These are phyloP conservation scores for Penicillium herquei DNA, from an alignment of 495 filamentous ascomycete species.

Conservation along the genomic window DNA sequence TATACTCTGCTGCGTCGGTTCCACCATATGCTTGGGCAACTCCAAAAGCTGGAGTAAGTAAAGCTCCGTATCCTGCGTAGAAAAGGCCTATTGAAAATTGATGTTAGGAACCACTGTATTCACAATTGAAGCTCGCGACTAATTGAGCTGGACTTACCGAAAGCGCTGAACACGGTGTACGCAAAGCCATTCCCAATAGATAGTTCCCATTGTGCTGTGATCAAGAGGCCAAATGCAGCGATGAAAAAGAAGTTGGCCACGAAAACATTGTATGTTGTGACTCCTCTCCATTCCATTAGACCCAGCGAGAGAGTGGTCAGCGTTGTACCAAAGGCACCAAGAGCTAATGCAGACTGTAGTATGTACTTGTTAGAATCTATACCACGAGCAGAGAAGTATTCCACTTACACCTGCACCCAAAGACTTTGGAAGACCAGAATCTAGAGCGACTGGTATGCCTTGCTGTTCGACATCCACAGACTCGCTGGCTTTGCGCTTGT, in stretches of 20 bases:
- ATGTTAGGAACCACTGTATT: neutral
- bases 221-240: conserved; percentile 46
- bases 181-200: conserved; percentile 48
- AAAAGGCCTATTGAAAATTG: conserved; percentile 34
- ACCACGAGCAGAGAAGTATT: neutral
- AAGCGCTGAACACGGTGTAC: conserved; percentile 51
- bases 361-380: conserved; percentile 1
- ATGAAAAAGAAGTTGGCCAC: conserved; percentile 53
- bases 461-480: conserved; percentile 22
- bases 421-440: conserved; percentile 12
- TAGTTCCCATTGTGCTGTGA: conserved; percentile 53
- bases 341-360: conserved; percentile 42
- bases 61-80: conserved; percentile 41
- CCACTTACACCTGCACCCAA: conserved; percentile 27
- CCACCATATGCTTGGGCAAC: conserved; percentile 38
- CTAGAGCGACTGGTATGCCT: neutral
- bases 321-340: conserved; percentile 52
- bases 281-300: conserved; percentile 50
- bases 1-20: conserved; percentile 34
- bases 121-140: neutral
- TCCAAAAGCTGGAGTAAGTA: conserved; percentile 40
- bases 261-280: conserved; percentile 45
- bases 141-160: conserved; percentile 20
- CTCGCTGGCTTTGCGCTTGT: conserved; percentile 7
- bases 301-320: conserved; percentile 47